These are phyloP conservation scores for Claviceps sp. DNA, from an alignment of 2,329 filamentous ascomycete genomes.

Conservation along the genomic window DNA sequence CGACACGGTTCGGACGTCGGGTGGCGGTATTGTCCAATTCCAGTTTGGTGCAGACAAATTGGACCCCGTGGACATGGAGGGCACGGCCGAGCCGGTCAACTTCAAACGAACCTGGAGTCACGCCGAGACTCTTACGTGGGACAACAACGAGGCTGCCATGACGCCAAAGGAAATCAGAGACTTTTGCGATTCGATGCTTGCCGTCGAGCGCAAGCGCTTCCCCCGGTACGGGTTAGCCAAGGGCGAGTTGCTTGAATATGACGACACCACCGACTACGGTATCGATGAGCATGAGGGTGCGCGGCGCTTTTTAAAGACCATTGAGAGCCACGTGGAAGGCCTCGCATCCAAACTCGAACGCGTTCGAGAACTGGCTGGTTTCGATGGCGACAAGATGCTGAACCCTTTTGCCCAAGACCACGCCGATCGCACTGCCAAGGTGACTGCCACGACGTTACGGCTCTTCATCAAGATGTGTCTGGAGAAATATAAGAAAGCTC, in stretches of 20 bases:
- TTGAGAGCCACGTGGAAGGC: conserved; percentile 57
- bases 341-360: conserved; percentile 47
- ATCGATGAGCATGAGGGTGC: conserved; percentile 74
- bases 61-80: conserved; percentile 97
- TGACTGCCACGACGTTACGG: conserved; percentile 60
- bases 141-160: conserved; percentile 61
- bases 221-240: conserved; percentile 25
- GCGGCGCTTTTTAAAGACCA: conserved; percentile 66
- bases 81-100: conserved; percentile 78
- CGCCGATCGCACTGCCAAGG: conserved; percentile 65
- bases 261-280: conserved; percentile 52
- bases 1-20: conserved; percentile 84
- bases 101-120: conserved; percentile 88
- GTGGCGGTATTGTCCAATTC: conserved; percentile 83
- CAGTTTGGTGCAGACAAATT: conserved; percentile 93
- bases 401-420: conserved; percentile 21
- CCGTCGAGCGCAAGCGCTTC: conserved; percentile 53
- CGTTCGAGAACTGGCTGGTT: conserved; percentile 36
- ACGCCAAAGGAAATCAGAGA: conserved; percentile 59
- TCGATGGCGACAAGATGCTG: conserved; percentile 22
- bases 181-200: conserved; percentile 55
- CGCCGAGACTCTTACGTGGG: conserved; percentile 60
- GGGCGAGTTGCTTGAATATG: conserved; percentile 51
- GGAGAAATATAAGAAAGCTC: conserved; percentile 79
- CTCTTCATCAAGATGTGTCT: conserved; percentile 73